These are phyloP conservation scores for Dorcoceras hygrometricum DNA, from an alignment of 257 asterid species.

Conservation along the genomic window DNA sequence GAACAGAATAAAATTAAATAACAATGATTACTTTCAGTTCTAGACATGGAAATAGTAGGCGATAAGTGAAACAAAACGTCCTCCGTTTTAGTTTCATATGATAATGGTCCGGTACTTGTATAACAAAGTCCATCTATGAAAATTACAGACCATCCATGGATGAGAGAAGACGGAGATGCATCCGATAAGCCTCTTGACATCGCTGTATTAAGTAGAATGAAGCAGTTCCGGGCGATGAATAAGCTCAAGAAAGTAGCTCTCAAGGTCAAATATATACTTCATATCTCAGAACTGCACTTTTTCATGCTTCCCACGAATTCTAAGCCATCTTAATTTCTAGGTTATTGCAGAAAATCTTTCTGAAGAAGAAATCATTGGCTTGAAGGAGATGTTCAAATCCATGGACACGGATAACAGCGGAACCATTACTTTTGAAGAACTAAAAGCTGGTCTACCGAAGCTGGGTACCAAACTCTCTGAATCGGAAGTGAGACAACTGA, in stretches of 20 bases:
- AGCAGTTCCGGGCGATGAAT: conserved; percentile 96
- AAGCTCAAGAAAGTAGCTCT: conserved; percentile 96
- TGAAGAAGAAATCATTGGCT: conserved; percentile 95
- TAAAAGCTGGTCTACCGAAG: conserved; percentile 87
- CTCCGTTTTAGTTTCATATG: background rate
- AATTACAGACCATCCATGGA: conserved; percentile 87
- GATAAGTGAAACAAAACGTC: background rate
- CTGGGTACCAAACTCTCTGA: conserved; percentile 93
- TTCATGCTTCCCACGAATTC: background rate
- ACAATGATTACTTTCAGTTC: background rate
- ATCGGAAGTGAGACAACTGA: conserved; percentile 85
- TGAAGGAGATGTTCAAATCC: conserved; percentile 94
- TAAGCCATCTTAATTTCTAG: conserved; percentile 30
- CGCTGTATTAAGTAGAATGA: conserved; percentile 87
- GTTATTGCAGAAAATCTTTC: conserved; percentile 93
- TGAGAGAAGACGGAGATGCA: conserved; percentile 96
- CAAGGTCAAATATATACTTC: conserved; percentile 41
- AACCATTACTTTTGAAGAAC: conserved; percentile 85
- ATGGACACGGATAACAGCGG: conserved; percentile 94
- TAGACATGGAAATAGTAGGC: too few relatives aligned
- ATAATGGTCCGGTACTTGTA: background rate
- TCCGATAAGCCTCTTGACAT: conserved; percentile 87
- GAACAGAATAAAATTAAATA: background rate
- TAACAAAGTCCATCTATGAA: conserved; percentile 5
- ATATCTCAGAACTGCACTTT: background rate